Evolutionary conservation across 2,329 filamentous ascomycete genomes (phyloP).

Genomic region (Metarhizium brunneum): DNA sequence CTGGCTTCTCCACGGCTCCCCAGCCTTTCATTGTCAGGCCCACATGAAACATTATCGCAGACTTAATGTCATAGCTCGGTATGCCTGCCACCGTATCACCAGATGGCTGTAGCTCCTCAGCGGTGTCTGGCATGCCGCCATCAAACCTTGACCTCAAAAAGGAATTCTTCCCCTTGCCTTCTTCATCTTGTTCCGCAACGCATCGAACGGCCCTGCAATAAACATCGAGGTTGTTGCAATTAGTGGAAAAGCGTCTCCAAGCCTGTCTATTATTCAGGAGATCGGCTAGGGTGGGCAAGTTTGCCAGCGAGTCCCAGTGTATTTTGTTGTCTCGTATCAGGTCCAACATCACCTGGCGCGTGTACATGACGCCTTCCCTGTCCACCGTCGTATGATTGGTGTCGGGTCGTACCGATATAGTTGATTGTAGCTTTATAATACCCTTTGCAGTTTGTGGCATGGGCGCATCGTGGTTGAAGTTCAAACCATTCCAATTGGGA

Average conservation of each 20-base stretch:
- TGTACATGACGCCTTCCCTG: constrained; percentile 8
- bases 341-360: neutral
- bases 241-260: constrained; percentile 4
- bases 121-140: constrained; percentile 11
- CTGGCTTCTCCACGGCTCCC: neutral
- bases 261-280: constrained; percentile 5
- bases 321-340: constrained; percentile 17
- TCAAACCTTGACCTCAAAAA: constrained; percentile 1
- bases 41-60: neutral
- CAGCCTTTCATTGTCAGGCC: constrained; percentile 5
- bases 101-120: constrained; percentile 12
- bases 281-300: constrained; percentile 16
- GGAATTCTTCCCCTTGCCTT: neutral
- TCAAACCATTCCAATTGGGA: constrained; percentile 13
- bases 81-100: neutral
- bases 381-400: constrained; percentile 4
- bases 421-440: constrained; percentile 14
- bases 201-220: constrained; percentile 7
- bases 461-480: constrained; percentile 24
- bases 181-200: neutral
- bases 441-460: constrained; percentile 9
- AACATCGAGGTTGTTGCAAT: constrained; percentile 13
- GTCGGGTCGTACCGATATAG: constrained; percentile 4
- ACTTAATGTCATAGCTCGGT: constrained; percentile 1
- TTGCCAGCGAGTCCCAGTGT: constrained; percentile 19